Conservation (phyloP, 345 rosid genomes). For the Bretschneidera sinensis region DNA sequence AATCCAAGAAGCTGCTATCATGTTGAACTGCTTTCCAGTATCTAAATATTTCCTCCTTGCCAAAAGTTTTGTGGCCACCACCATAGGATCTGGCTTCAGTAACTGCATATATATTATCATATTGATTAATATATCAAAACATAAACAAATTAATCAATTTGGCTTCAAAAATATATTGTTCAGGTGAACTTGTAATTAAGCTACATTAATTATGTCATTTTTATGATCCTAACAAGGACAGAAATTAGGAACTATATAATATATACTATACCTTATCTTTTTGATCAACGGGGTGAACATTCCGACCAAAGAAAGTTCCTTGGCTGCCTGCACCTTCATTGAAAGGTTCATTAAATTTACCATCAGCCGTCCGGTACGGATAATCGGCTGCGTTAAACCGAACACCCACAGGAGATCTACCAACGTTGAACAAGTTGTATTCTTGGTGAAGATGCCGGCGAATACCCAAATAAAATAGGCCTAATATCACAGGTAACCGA, state of each 20-base stretch:
- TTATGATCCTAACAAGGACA: too few relatives aligned
- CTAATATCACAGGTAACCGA: constrained; percentile 48
- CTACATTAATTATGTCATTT: too few relatives aligned
- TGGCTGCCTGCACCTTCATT: constrained; percentile 46
- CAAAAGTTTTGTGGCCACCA: constrained; percentile 51
- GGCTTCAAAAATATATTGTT: too few relatives aligned
- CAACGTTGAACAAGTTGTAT: constrained; percentile 52
- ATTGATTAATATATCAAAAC: too few relatives aligned
- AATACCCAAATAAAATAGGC: constrained; percentile 33
- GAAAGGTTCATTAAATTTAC: constrained; percentile 44
- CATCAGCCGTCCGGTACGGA: constrained; percentile 47
- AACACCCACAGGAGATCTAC: constrained; percentile 35
- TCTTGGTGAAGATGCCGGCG: constrained; percentile 55
- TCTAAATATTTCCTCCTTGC: constrained; percentile 35
- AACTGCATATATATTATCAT: too few relatives aligned
- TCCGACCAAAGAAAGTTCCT: constrained; percentile 52
- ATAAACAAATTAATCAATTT: too few relatives aligned
- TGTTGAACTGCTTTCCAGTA: constrained; percentile 57
- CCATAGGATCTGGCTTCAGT: constrained; percentile 39
- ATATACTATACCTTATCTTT: constrained; percentile 20
- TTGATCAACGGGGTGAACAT: constrained; percentile 33
- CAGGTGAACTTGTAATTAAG: too few relatives aligned
- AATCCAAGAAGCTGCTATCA: constrained; percentile 63
- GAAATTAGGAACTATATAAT: neutral
- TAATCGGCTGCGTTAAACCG: constrained; percentile 43